Percentiles rank a stretch among this genome's conserved stretches.
Evolutionary conservation across 768 basidiomycete genomes (phyloP).

Genomic region (Udeniomyces megalosporus): DNA sequence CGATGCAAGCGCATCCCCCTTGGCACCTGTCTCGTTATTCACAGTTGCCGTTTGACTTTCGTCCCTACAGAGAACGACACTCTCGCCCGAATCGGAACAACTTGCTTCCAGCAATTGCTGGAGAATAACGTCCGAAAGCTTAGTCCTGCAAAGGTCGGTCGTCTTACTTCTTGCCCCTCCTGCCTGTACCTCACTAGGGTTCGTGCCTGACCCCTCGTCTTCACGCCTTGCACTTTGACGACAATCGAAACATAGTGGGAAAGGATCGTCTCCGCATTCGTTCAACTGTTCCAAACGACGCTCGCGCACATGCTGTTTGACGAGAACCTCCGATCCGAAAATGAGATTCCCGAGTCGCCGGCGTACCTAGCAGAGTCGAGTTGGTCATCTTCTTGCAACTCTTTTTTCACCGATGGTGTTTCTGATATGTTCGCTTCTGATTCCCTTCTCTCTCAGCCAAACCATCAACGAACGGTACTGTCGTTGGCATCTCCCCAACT

Average conservation of each 20-base stretch:
- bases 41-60: conserved; percentile 1
- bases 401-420: not conserved
- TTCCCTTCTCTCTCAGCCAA: not conserved
- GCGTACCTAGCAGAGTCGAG: not conserved
- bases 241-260: conserved; percentile 75
- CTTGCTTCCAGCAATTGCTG: conserved; percentile 86
- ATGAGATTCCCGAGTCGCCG: conserved; percentile 26
- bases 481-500: conserved; percentile 21
- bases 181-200: too few relatives aligned
- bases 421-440: too few relatives aligned
- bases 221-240: too few relatives aligned
- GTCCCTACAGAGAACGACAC: conserved; percentile 75
- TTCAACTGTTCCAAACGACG: conserved; percentile 90
- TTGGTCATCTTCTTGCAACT: conserved; percentile 18
- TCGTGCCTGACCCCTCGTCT: too few relatives aligned
- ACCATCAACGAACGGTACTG: not conserved
- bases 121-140: conserved; percentile 85
- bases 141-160: conserved; percentile 39
- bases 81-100: conserved; percentile 88
- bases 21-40: too few relatives aligned
- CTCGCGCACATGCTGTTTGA: conserved; percentile 96
- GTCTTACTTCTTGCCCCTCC: too few relatives aligned
- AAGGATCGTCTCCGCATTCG: conserved; percentile 75
- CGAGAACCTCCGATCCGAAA: conserved; percentile 69
- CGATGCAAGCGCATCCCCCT: too few relatives aligned